Base-by-base conservation (phyloP, 805 yeast species). In the Isabelozyma heimii region DNA sequence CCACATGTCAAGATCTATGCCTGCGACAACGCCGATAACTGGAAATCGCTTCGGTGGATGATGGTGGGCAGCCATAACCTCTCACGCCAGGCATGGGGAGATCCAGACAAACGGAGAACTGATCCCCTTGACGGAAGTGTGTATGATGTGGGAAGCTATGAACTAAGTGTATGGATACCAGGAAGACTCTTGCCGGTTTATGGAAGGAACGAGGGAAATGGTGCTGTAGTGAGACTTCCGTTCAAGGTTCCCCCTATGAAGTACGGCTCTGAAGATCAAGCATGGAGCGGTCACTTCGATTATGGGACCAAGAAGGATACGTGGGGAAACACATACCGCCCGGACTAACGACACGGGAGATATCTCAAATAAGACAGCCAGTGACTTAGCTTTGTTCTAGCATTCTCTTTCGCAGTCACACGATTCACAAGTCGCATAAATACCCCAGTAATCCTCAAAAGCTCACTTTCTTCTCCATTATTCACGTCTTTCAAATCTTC, bases 11-110 rank as follows among this genome's bases (percentile, higher is more conserved):
- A 89, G 63, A 79, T 87, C 30, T 82, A 86, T 56, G 59, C 81
- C 49, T 75, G 81, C 52, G 77, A 71, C 47, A 76, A 84, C 10
- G 76, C 76, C 4, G 82, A 81, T 54, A 57, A 73, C 44, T 80
- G 77, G 63, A 56, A 65, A 35, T 67, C 80, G 2, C 60, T 87
- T 5, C 76, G 80, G 45, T 89, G 96, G 95, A 76, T 84, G 15
- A 62, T 87, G 38, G 72, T 87, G 60, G 87, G 94, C 0, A 84
- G 91, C 43, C 87, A 89, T 30, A 89, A 89, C 59, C 58, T 88
- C 39, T 84, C 91, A 30, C 80, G 80, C 47, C 86, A 82, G 51
- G 96, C 96, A 1, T 89, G 96, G 96, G 96, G 96, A 67, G 59
- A 42, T 40, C 47, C 33, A 50, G 58, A 47, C 53, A 51, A 10